These are phyloP conservation scores for Paramecium pentaurelia DNA, from an alignment of 73 alveolate genomes.

Conservation along the genomic window DNA sequence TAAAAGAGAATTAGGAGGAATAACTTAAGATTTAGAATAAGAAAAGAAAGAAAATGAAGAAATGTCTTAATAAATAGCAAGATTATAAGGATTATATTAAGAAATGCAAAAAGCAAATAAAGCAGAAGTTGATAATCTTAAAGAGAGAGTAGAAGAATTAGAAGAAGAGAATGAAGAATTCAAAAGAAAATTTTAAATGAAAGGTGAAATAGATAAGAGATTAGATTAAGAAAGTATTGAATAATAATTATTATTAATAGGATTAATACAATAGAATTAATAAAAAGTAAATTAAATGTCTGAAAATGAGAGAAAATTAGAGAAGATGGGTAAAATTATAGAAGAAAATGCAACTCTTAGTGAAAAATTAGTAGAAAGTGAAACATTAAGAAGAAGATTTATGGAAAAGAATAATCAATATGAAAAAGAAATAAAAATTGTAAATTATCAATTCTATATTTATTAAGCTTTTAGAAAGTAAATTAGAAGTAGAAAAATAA, in stretches of 20 bases:
- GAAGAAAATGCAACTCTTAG: constrained; percentile 48
- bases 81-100: neutral
- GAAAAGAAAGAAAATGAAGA: neutral
- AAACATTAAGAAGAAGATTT: constrained; percentile 38
- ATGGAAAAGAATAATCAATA: constrained; percentile 40
- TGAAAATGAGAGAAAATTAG: constrained; percentile 48
- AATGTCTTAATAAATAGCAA: neutral
- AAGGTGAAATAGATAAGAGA: constrained; percentile 20
- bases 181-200: neutral
- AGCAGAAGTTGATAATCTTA: neutral
- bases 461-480: neutral
- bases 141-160: neutral
- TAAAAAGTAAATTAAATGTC: neutral
- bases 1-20: constrained; percentile 26
- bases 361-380: constrained; percentile 47
- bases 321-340: constrained; percentile 27
- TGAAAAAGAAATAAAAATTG: constrained; percentile 41
- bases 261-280: neutral
- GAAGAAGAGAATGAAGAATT: constrained; percentile 21
- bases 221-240: neutral
- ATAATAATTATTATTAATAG: neutral
- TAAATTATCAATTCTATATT: neutral
- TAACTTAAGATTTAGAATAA: neutral
- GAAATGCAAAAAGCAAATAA: neutral
- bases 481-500: constrained; percentile 44